These are phyloP conservation scores for Aspergillus asperescens DNA, from an alignment of 495 filamentous ascomycete species.

Conservation along the genomic window DNA sequence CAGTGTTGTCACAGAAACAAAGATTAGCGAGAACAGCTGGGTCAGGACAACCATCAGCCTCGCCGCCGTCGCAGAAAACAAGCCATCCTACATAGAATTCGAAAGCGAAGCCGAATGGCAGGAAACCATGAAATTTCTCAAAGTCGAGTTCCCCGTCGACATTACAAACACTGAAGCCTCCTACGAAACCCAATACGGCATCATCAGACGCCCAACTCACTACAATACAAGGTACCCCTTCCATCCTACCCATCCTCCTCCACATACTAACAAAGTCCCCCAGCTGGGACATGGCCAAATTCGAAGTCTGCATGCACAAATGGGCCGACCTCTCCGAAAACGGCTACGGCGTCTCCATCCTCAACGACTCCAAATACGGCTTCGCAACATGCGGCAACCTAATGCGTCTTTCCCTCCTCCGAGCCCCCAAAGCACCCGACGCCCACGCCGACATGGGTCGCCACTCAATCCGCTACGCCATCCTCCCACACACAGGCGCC, in stretches of 20 bases:
- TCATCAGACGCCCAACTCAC: constrained; percentile 83
- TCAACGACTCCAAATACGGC: constrained; percentile 96
- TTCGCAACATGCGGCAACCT: constrained; percentile 87
- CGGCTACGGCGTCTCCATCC: constrained; percentile 84
- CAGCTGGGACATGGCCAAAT: constrained; percentile 98
- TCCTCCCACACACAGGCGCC: constrained; percentile 73
- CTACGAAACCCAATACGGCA: constrained; percentile 94
- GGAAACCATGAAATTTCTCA: constrained; percentile 95
- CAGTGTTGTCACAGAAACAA: constrained; percentile 71
- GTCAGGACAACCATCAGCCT: constrained; percentile 83
- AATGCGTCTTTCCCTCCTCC: constrained; percentile 86
- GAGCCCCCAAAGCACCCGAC: constrained; percentile 93
- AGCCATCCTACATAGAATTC: constrained; percentile 71
- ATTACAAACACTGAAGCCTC: constrained; percentile 85
- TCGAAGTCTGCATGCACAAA: constrained; percentile 96
- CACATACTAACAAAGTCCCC: constrained; percentile 10
- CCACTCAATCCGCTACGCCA: constrained; percentile 85
- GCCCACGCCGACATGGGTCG: constrained; percentile 94
- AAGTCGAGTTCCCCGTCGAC: constrained; percentile 97
- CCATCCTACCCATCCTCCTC: not conserved
- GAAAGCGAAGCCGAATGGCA: constrained; percentile 83
- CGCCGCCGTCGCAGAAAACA: constrained; percentile 54
- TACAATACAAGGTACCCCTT: constrained; percentile 70
- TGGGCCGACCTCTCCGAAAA: constrained; percentile 95
- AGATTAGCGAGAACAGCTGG: constrained; percentile 82